A percentile compares a stretch with the other conserved stretches of the same genome.
phyloP scores from a whole-genome alignment of 2,329 filamentous ascomycete genomes.

The Penicillium sp. region DNA sequence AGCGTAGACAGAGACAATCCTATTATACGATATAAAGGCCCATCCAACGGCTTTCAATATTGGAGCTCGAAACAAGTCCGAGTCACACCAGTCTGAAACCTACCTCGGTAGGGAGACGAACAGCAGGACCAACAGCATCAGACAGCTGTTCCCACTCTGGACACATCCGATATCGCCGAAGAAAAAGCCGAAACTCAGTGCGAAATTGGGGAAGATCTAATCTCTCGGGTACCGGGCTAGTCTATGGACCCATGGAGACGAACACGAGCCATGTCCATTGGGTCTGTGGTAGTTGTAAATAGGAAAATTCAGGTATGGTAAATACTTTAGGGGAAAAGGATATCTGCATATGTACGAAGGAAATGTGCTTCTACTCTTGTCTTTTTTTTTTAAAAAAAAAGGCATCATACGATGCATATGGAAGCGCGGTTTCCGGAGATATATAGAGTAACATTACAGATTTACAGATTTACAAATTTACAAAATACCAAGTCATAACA shows the following conservation, averaged over 20 bases:
- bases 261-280: background rate
- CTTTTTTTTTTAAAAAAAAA: too few relatives aligned
- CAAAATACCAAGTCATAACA: background rate
- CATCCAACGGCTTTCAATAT: background rate
- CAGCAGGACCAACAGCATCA: background rate
- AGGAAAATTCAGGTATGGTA: background rate
- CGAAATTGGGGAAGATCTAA: slow-evolving; percentile 3
- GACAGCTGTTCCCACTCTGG: background rate
- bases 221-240: slow-evolving; percentile 2
- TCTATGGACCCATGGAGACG: background rate
- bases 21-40: background rate
- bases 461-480: background rate
- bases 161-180: slow-evolving; percentile 5
- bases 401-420: background rate
- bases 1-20: background rate
- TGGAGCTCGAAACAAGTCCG: background rate
- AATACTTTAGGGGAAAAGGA: background rate
- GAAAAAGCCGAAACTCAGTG: background rate
- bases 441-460: background rate
- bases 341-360: too few relatives aligned
- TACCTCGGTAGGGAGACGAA: background rate
- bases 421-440: background rate
- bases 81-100: background rate
- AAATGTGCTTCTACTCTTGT: too few relatives aligned
- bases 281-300: background rate